phyloP scores from a whole-genome alignment of 75 land plant species.

The Isoetes taiwanensis region DNA sequence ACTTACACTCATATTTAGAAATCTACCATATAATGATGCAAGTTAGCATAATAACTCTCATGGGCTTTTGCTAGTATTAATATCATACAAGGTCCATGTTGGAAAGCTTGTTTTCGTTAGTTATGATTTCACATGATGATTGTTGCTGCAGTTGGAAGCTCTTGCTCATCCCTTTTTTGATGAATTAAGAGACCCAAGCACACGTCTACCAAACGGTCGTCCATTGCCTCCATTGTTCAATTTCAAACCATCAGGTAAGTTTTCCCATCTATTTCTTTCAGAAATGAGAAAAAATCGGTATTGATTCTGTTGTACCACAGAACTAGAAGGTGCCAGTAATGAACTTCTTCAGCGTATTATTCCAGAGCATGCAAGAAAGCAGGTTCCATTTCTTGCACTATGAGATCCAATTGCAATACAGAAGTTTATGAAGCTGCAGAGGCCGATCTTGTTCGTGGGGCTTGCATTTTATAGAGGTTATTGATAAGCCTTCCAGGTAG shows the following conservation, averaged over 20 bases:
- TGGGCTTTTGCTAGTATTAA: no score
- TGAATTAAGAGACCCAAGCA: slow-evolving; percentile 50
- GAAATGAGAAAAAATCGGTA: background rate
- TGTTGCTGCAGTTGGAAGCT: slow-evolving; percentile 65
- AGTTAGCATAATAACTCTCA: no score
- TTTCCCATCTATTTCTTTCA: background rate
- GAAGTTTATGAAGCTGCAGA: no score
- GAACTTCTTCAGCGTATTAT: slow-evolving; percentile 36
- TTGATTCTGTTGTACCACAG: slow-evolving; percentile 11
- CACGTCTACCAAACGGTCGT: slow-evolving; percentile 45
- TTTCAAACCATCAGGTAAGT: slow-evolving; percentile 56
- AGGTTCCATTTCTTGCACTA: slow-evolving; percentile 25
- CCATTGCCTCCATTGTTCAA: slow-evolving; percentile 56
- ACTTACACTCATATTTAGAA: no score
- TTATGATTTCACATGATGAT: no score
- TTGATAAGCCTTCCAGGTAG: no score
- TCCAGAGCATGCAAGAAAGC: slow-evolving; percentile 54
- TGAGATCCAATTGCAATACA: slow-evolving; percentile 5
- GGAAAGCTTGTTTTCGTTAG: no score
- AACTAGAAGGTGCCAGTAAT: slow-evolving; percentile 34
- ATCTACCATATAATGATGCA: no score
- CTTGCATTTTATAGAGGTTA: no score
- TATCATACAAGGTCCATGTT: no score
- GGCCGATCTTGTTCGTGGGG: no score
- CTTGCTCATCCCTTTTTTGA: slow-evolving; percentile 77